Evolutionary conservation across 1,139 yeast species (phyloP).

Genomic region (Candida mesenterica): DNA sequence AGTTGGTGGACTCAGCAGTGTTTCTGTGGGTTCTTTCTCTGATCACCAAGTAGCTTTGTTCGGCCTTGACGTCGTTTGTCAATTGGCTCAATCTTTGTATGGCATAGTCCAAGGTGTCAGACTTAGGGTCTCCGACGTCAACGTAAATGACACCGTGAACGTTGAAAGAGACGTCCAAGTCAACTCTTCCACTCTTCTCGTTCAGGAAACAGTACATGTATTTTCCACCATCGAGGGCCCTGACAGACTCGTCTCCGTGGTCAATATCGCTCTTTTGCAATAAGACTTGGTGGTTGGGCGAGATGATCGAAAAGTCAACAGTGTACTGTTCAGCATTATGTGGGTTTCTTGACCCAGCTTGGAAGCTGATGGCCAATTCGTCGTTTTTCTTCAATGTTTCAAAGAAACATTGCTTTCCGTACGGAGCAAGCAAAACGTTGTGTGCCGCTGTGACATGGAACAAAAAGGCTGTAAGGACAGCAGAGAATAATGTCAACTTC

Average conservation of each 20-base stretch:
- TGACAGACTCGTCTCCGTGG: constrained; percentile 77
- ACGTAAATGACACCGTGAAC: constrained; percentile 91
- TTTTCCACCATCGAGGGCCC: constrained; percentile 68
- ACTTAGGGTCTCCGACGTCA: constrained; percentile 78
- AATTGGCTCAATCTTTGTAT: constrained; percentile 73
- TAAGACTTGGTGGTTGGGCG: constrained; percentile 59
- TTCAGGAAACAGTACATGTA: constrained; percentile 90
- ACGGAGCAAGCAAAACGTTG: constrained; percentile 79
- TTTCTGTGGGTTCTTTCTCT: constrained; percentile 98
- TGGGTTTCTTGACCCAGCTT: constrained; percentile 90
- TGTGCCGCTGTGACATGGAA: constrained; percentile 51
- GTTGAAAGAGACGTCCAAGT: constrained; percentile 92
- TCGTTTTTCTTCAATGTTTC: constrained; percentile 82
- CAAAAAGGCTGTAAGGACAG: constrained; percentile 7
- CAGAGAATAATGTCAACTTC: constrained; percentile 7
- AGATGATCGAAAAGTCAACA: constrained; percentile 68
- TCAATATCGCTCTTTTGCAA: constrained; percentile 56
- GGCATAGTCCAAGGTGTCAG: constrained; percentile 83
- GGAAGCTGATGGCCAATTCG: constrained; percentile 85
- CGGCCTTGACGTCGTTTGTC: constrained; percentile 86
- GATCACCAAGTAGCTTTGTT: constrained; percentile 87
- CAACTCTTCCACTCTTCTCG: constrained; percentile 68
- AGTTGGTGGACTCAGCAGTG: constrained; percentile 96
- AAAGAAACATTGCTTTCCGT: constrained; percentile 85
- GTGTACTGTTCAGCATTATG: constrained; percentile 71